These are phyloP conservation scores for Alternaria triticina DNA, from an alignment of 2,329 filamentous ascomycete species.

Conservation along the genomic window DNA sequence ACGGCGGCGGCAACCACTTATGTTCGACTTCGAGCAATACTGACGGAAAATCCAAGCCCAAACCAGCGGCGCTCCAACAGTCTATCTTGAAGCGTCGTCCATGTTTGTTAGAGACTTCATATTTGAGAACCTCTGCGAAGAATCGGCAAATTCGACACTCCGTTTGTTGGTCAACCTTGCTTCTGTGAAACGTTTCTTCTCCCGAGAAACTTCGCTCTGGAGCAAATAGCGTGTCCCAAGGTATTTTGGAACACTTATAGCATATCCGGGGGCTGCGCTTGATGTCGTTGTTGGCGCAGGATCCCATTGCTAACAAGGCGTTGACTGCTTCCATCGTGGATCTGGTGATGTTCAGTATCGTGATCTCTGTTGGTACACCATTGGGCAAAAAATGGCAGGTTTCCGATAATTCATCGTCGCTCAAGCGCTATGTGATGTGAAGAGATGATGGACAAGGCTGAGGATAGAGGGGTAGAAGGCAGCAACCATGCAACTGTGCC, in stretches of 20 bases:
- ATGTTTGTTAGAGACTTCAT: too few relatives aligned
- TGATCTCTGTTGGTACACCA: neutral
- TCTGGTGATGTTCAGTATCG: neutral
- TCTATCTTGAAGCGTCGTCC: too few relatives aligned
- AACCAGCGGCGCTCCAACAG: neutral
- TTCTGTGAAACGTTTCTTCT: neutral
- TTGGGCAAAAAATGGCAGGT: neutral
- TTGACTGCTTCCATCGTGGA: neutral
- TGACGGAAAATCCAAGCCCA: neutral
- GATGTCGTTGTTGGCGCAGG: neutral
- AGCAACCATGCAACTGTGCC: neutral
- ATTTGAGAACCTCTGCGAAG: neutral
- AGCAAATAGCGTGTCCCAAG: neutral
- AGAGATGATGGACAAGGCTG: neutral
- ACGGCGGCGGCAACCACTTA: too few relatives aligned
- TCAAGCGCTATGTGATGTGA: neutral
- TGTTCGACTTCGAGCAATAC: neutral
- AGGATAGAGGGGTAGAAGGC: neutral
- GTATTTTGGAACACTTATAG: neutral
- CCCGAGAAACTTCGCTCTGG: too few relatives aligned
- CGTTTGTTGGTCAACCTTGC: neutral
- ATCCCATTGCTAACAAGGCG: neutral
- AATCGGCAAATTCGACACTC: neutral
- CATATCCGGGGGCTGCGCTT: neutral
- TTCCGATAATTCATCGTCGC: neutral